Base-by-base conservation (phyloP, 768 basidiomycete genomes). In the Obba rivulosa region DNA sequence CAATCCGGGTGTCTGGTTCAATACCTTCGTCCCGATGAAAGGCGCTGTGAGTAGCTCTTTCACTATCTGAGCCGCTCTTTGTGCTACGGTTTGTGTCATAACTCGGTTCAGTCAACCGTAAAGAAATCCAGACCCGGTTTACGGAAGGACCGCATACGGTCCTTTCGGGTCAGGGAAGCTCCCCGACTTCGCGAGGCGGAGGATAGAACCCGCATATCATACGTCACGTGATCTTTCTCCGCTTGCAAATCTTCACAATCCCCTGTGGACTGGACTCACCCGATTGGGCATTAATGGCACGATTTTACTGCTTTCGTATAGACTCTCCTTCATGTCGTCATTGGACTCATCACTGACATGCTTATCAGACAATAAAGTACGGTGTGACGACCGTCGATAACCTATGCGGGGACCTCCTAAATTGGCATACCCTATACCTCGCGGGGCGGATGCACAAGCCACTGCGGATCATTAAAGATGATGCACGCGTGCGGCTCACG, bases 401-500 rank as follows among this genome's bases (percentile, higher is more conserved):
- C 51, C 78, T 99, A 23, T 92, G 89, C 57, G 78, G 83, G 1
- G 96, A 99, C 62, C 73, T 98, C 22, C 76, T 94, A 45, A 88
- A 92, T 60, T 99, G 96, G 96, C 78, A 83, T 37, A 79, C 92
- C 20, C 77, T 98, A 3, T 99, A 99, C 66, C 81, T 95, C 35
- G 88, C 93, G 0, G 96, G 96, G 0, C 79, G 96, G 28, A 92
- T 97, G 83, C 96, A 98, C 69, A 99, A 99, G 67, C 96, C 96
- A 1, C 79, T 94, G 41, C 81, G 90, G 43, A 94, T 95, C 60
- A 87, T 96, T 67, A 83, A 83, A 66, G 89, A 94, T 64, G 92
- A 96, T 63, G 85, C 92, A 2, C 85, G 93, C 34, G 90, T 97
- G 14, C 83, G 88, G 46, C 75, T 94, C 45, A 92, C 93, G 17